Percentiles rank a stretch among this genome's conserved stretches.
Conservation (phyloP, 2,329 filamentous ascomycete genomes). For the Aspergillus udagawae region DNA sequence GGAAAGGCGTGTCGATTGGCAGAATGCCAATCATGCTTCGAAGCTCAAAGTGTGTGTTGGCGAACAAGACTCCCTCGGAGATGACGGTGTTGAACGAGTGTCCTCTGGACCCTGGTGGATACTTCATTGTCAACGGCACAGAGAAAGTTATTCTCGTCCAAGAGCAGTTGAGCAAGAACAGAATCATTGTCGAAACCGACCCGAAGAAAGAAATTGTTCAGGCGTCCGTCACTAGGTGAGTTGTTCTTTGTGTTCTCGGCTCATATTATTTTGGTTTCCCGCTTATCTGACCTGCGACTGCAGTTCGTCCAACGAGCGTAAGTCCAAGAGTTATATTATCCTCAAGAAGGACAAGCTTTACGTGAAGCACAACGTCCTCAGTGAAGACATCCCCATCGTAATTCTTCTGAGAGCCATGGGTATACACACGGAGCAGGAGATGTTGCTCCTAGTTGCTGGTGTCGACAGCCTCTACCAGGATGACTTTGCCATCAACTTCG, state of each 20-base stretch:
- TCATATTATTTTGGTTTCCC: neutral
- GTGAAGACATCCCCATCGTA: constrained; percentile 91
- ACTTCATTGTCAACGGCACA: constrained; percentile 95
- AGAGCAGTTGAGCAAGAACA: constrained; percentile 98
- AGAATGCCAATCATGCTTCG: constrained; percentile 95
- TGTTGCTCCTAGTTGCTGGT: constrained; percentile 84
- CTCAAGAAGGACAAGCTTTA: constrained; percentile 90
- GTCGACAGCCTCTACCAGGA: constrained; percentile 87
- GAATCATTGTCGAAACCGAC: constrained; percentile 93
- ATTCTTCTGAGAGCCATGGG: constrained; percentile 91
- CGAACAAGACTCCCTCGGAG: constrained; percentile 75
- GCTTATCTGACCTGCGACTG: constrained; percentile 11
- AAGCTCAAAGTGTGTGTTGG: constrained; percentile 86
- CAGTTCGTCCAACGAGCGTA: constrained; percentile 94
- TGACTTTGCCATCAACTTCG: constrained; percentile 91
- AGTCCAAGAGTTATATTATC: constrained; percentile 95
- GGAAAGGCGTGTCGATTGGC: constrained; percentile 73
- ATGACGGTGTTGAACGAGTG: constrained; percentile 96
- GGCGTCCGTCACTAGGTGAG: constrained; percentile 77
- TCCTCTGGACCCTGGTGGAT: constrained; percentile 90
- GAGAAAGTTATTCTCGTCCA: constrained; percentile 99
- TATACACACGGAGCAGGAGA: constrained; percentile 90
- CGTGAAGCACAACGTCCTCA: constrained; percentile 87
- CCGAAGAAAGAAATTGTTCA: constrained; percentile 90
- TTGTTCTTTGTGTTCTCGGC: neutral